Evolutionary conservation across 352 stramenopile species (phyloP).

Genomic region (Phytophthora tubulina): DNA sequence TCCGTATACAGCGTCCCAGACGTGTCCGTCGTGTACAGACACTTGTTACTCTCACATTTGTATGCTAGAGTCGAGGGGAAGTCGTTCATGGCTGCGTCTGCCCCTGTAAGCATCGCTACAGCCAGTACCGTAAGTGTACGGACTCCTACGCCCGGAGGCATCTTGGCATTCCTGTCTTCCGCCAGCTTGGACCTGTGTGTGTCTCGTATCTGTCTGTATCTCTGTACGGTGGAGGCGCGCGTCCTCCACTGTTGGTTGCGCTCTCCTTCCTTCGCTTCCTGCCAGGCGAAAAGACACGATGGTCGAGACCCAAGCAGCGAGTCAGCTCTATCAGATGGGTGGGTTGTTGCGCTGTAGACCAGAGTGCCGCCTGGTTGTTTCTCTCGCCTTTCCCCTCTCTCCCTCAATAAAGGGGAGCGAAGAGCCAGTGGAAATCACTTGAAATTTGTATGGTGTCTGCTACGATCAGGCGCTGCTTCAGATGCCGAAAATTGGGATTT

Average conservation of each 20-base stretch:
- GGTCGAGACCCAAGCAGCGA: conserved; percentile 5
- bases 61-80: conserved; percentile 58
- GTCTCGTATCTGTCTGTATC: conserved; percentile 5
- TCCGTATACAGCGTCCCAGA: conserved; percentile 46
- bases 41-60: conserved; percentile 57
- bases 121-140: neutral
- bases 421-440: conserved; percentile 36
- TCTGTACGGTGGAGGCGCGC: conserved; percentile 22
- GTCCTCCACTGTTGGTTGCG: conserved; percentile 25
- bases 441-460: conserved; percentile 21
- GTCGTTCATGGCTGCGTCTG: conserved; percentile 17
- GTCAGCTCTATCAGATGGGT: conserved; percentile 2
- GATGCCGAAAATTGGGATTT: conserved; percentile 13
- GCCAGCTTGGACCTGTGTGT: conserved; percentile 29
- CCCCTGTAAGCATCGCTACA: neutral
- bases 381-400: conserved; percentile 34
- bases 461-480: conserved; percentile 9
- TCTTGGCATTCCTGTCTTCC: conserved; percentile 35
- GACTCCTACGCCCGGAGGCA: conserved; percentile 16
- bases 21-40: conserved; percentile 55
- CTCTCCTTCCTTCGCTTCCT: conserved; percentile 6
- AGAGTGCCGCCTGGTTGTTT: conserved; percentile 34
- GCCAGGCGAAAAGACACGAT: conserved; percentile 1
- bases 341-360: conserved; percentile 14
- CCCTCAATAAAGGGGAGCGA: conserved; percentile 3